Percentiles rank a stretch among this genome's conserved stretches.
These are phyloP conservation scores for Citrus sinensis DNA, from an alignment of 345 rosid genomes.

Conservation along the genomic window DNA sequence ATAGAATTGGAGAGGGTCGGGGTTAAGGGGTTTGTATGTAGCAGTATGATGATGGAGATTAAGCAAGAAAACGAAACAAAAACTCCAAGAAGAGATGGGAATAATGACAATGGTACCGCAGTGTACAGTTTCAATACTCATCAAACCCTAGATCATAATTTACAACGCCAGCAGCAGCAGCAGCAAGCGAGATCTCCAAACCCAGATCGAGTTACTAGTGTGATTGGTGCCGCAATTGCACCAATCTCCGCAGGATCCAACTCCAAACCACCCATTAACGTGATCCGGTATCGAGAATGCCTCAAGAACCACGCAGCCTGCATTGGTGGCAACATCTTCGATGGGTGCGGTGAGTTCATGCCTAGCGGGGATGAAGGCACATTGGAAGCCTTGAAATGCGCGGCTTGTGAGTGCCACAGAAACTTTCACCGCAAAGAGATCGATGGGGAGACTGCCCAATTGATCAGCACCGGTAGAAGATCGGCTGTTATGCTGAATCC, in stretches of 20 bases:
- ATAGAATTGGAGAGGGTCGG: not conserved
- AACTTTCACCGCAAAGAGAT: slow-evolving; percentile 86
- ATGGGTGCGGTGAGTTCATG: slow-evolving; percentile 99
- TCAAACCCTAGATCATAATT: slow-evolving; percentile 75
- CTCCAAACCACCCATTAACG: slow-evolving; percentile 25
- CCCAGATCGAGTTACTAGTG: slow-evolving; percentile 33
- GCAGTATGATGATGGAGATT: slow-evolving; percentile 32
- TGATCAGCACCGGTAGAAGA: slow-evolving; percentile 16
- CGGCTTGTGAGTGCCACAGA: slow-evolving; percentile 95
- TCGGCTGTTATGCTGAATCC: slow-evolving; percentile 37
- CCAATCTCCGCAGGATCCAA: slow-evolving; percentile 32
- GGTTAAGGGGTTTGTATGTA: not conserved
- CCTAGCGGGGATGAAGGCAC: slow-evolving; percentile 90
- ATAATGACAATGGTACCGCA: slow-evolving; percentile 37
- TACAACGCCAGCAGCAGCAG: slow-evolving; percentile 20
- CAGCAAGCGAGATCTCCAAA: slow-evolving; percentile 28
- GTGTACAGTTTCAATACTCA: slow-evolving; percentile 37
- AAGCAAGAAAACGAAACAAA: slow-evolving; percentile 39
- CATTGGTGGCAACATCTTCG: slow-evolving; percentile 77
- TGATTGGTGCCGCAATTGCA: slow-evolving; percentile 15
- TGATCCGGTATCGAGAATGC: slow-evolving; percentile 65
- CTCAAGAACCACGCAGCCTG: slow-evolving; percentile 87
- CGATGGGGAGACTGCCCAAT: slow-evolving; percentile 42
- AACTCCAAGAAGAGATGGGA: slow-evolving; percentile 43
- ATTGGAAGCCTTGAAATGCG: slow-evolving; percentile 77